phyloP scores from a whole-genome alignment of 2,329 filamentous ascomycete genomes.

The Colletotrichum viniferum region DNA sequence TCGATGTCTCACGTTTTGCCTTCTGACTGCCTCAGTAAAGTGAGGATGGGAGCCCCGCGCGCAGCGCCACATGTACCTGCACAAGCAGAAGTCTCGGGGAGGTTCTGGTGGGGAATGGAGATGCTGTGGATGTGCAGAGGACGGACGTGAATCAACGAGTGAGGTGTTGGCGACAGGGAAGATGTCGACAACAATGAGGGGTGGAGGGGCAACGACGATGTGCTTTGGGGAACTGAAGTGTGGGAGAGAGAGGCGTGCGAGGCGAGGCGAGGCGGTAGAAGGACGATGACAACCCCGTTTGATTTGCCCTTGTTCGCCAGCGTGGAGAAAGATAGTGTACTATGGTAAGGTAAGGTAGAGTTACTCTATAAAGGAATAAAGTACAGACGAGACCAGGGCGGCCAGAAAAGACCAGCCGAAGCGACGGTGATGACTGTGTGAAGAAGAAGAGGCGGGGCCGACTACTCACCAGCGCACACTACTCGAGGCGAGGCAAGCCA shows the following conservation, averaged over 20 bases:
- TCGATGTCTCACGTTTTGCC: slow-evolving; percentile 19
- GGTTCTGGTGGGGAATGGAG: background rate
- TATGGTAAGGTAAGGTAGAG: background rate
- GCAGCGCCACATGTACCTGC: background rate
- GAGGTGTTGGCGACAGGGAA: slow-evolving; percentile 17
- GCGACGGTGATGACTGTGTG: background rate
- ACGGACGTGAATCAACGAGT: slow-evolving; percentile 6
- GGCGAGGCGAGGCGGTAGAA: background rate
- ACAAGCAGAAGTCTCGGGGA: background rate
- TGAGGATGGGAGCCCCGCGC: slow-evolving; percentile 20
- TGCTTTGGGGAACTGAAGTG: background rate
- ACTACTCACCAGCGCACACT: background rate
- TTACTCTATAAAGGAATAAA: background rate
- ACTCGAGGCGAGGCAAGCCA: background rate
- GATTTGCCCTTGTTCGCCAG: background rate
- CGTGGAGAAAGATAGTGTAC: background rate
- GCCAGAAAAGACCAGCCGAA: background rate
- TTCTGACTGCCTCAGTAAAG: slow-evolving; percentile 11
- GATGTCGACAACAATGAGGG: slow-evolving; percentile 15
- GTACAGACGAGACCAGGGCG: background rate
- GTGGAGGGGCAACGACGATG: background rate
- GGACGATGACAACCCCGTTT: background rate
- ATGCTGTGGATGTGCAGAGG: background rate
- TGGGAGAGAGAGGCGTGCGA: background rate
- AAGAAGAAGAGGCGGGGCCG: background rate